Percentiles rank a stretch among this genome's conserved stretches.
These are phyloP conservation scores for Annona squamosa DNA, from an alignment of 164 flowering plant species.

Conservation along the genomic window DNA sequence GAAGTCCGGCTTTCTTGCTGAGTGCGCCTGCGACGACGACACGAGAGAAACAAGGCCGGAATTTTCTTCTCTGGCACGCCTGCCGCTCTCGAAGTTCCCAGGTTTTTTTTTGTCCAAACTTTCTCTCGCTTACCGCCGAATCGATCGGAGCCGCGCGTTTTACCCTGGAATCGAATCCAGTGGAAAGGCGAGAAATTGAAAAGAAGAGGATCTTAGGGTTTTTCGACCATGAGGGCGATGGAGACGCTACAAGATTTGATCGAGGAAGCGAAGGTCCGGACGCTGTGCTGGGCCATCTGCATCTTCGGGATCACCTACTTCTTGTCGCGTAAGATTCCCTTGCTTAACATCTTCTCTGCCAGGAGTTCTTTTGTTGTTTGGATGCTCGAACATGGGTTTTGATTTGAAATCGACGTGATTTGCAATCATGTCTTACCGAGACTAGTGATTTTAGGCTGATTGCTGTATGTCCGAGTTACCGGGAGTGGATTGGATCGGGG, in stretches of 20 bases:
- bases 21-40: too few species aligned
- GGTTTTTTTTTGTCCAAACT: neutral
- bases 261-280: conserved; percentile 77
- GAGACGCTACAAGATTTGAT: conserved; percentile 81
- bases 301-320: conserved; percentile 67
- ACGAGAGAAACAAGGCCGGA: neutral
- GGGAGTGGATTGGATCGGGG: neutral
- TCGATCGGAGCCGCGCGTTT: neutral
- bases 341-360: neutral
- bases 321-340: conserved; percentile 66
- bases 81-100: neutral
- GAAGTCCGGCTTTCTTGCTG: too few species aligned
- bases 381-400: neutral
- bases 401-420: neutral
- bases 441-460: neutral
- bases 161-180: neutral
- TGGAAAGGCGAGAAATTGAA: neutral
- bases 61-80: neutral
- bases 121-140: neutral
- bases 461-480: neutral
- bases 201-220: neutral
- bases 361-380: neutral
- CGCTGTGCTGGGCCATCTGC: conserved; percentile 76
- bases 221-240: conserved; percentile 54
- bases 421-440: neutral